Evolutionary conservation across 768 basidiomycete species (phyloP).

Genomic region (Termitomyces sp.): DNA sequence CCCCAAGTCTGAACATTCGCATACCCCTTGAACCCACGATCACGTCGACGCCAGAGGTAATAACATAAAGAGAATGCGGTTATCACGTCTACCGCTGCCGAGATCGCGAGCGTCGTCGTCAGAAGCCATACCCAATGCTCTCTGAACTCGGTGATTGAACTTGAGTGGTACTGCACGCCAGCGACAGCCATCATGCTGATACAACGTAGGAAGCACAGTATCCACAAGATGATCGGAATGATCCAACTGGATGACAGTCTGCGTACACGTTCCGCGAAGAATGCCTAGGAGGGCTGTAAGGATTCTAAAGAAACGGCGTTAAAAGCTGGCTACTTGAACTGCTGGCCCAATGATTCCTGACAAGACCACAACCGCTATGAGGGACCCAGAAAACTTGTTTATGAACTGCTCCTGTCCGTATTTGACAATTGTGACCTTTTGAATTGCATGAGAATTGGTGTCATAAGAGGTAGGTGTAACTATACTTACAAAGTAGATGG

Average conservation of each 20-base stretch:
- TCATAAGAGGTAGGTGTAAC: not conserved
- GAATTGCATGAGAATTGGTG: not conserved
- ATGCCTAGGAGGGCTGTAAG: constrained; percentile 5
- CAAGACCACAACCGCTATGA: not conserved
- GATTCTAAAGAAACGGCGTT: not conserved
- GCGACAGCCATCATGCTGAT: constrained; percentile 6
- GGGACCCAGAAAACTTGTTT: not conserved
- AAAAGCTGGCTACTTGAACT: not conserved
- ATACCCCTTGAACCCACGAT: not conserved
- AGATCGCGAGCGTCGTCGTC: constrained; percentile 3
- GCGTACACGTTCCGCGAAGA: constrained; percentile 11
- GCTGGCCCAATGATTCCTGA: constrained; percentile 8
- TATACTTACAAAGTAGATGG: constrained; percentile 6
- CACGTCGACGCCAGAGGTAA: constrained; percentile 2
- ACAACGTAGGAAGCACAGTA: constrained; percentile 2
- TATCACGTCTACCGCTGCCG: constrained; percentile 6
- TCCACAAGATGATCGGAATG: constrained; percentile 6
- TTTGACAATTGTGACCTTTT: constrained; percentile 6
- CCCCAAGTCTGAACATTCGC: not conserved
- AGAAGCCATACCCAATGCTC: constrained; percentile 7
- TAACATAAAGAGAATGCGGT: constrained; percentile 5
- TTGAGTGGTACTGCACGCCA: not conserved
- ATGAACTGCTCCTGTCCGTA: constrained; percentile 5
- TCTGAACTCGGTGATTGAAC: constrained; percentile 1
- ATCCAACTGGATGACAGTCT: not conserved